These are phyloP conservation scores for Sclerotinia sclerotiorum DNA, from an alignment of 2,329 filamentous ascomycete species.

Conservation along the genomic window DNA sequence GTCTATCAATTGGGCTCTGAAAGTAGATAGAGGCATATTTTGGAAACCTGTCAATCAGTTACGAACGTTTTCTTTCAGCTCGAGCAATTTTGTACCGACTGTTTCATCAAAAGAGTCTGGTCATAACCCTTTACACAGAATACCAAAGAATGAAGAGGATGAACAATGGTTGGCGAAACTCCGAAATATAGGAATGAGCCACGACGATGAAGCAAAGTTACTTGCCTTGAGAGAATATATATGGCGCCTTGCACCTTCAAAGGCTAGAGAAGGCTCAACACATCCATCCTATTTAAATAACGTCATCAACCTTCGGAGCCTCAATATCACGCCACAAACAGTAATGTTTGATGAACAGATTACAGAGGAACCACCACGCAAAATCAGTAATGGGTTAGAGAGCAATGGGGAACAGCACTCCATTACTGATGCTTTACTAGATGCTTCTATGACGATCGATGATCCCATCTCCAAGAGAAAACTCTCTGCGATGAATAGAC, in stretches of 20 bases:
- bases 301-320: slow-evolving; percentile 71
- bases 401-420: slow-evolving; percentile 56
- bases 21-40: slow-evolving; percentile 78
- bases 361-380: slow-evolving; percentile 45
- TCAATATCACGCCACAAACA: slow-evolving; percentile 80
- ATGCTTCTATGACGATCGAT: slow-evolving; percentile 87
- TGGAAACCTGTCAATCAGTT: slow-evolving; percentile 78
- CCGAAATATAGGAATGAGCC: slow-evolving; percentile 75
- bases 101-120: slow-evolving; percentile 58
- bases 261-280: slow-evolving; percentile 39
- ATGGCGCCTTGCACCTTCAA: slow-evolving; percentile 77
- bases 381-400: slow-evolving; percentile 42
- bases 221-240: slow-evolving; percentile 86
- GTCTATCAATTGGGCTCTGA: slow-evolving; percentile 80
- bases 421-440: slow-evolving; percentile 85
- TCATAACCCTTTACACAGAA: slow-evolving; percentile 58
- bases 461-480: slow-evolving; percentile 58
- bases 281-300: slow-evolving; percentile 56
- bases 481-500: slow-evolving; percentile 52
- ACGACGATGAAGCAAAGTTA: slow-evolving; percentile 87
- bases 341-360: slow-evolving; percentile 84
- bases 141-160: slow-evolving; percentile 84
- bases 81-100: slow-evolving; percentile 52
- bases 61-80: slow-evolving; percentile 66
- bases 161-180: slow-evolving; percentile 88